Conservation (phyloP, 495 filamentous ascomycete genomes). For the Pyronema omphalodes region DNA sequence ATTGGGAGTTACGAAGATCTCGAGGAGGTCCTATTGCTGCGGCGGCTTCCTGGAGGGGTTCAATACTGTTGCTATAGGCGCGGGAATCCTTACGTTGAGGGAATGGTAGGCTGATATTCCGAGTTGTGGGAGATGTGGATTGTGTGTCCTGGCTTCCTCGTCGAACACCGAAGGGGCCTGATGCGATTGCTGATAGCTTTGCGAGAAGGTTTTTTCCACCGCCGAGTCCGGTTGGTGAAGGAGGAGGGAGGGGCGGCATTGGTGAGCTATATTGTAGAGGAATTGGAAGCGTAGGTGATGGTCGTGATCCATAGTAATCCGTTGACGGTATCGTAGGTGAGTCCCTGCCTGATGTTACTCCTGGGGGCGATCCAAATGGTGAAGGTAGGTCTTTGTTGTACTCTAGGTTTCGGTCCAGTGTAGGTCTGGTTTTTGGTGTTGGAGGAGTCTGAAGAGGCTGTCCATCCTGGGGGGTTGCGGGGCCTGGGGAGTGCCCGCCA, state of each 20-base stretch:
- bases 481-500: conserved; percentile 12
- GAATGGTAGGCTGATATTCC: conserved; percentile 3
- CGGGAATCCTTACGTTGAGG: too few species aligned
- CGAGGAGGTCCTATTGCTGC: not conserved
- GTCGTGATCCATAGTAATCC: conserved; percentile 1
- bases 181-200: conserved; percentile 46
- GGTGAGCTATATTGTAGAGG: not conserved
- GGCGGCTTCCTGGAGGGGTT: conserved; percentile 6
- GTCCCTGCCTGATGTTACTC: not conserved
- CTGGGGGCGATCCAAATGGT: not conserved
- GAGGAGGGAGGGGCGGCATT: not conserved
- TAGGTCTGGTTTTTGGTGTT: not conserved
- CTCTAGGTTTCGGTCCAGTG: conserved; percentile 17
- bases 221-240: conserved; percentile 27
- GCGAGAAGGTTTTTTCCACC: conserved; percentile 32
- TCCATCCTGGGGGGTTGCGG: conserved; percentile 20
- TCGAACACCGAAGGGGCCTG: conserved; percentile 43
- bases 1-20: too few species aligned
- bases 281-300: not conserved
- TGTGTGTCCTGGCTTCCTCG: conserved; percentile 3
- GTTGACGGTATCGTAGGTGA: not conserved
- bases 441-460: conserved; percentile 16
- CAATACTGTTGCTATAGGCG: not conserved
- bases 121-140: not conserved
- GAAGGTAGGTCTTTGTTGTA: not conserved